A percentile compares a stretch with the other conserved stretches of the same genome.
Evolutionary conservation across 1,139 yeast genomes (phyloP).

Genomic region (Magnusiomyces tetraspermus): DNA sequence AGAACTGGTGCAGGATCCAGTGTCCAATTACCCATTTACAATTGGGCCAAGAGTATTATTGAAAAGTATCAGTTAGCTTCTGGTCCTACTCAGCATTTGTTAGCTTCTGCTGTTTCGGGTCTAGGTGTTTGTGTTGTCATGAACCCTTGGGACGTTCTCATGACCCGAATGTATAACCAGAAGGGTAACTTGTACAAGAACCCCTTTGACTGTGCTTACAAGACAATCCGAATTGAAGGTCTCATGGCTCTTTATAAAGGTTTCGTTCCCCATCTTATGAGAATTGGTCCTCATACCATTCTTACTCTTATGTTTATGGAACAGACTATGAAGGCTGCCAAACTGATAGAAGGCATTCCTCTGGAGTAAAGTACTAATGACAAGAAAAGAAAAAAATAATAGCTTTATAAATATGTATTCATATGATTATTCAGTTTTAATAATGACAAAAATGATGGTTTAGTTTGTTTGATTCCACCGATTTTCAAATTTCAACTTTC

Average conservation of each 20-base stretch:
- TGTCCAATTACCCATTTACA: slow-evolving; percentile 90
- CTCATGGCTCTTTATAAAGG: slow-evolving; percentile 84
- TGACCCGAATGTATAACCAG: slow-evolving; percentile 92
- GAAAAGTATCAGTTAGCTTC: slow-evolving; percentile 44
- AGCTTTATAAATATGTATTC: too few species aligned
- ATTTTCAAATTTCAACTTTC: too few species aligned
- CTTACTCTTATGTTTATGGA: slow-evolving; percentile 91
- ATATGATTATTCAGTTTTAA: too few species aligned
- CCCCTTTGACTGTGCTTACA: slow-evolving; percentile 77
- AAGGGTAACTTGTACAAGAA: slow-evolving; percentile 79
- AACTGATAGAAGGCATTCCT: slow-evolving; percentile 33
- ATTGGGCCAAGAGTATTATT: slow-evolving; percentile 57
- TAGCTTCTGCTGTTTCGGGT: slow-evolving; percentile 74
- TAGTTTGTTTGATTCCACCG: too few species aligned
- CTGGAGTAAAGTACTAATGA: slow-evolving; percentile 13
- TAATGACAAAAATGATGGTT: too few species aligned
- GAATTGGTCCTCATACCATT: slow-evolving; percentile 94
- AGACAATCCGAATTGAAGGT: slow-evolving; percentile 82
- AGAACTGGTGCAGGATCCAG: slow-evolving; percentile 96
- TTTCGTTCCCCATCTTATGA: slow-evolving; percentile 79
- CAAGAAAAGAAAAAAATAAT: too few species aligned
- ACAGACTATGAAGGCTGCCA: slow-evolving; percentile 63
- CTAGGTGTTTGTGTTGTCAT: slow-evolving; percentile 88
- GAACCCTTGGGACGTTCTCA: slow-evolving; percentile 95
- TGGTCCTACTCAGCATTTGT: slow-evolving; percentile 62